A percentile compares a stretch with the other conserved stretches of the same genome.
phyloP scores from a whole-genome alignment of 805 yeast genomes.

The Yamadazyma takamatsuzukensis region DNA sequence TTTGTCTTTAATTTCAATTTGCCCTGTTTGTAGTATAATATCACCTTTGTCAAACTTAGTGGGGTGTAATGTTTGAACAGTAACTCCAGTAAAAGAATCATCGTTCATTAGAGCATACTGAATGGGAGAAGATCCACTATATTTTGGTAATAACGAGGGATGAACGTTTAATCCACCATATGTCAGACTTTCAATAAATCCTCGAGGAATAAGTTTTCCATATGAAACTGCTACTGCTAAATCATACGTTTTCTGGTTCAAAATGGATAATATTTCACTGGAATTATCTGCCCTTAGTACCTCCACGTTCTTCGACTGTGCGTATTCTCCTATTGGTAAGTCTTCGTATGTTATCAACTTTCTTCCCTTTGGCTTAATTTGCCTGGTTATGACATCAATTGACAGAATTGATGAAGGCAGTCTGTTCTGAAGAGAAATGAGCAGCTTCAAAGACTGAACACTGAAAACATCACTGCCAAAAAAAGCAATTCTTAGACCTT shows the following conservation, averaged over 20 bases:
- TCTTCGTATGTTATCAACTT: conserved; percentile 39
- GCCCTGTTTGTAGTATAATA: conserved; percentile 55
- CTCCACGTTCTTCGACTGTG: conserved; percentile 27
- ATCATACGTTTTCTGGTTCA: conserved; percentile 37
- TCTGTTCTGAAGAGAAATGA: conserved; percentile 20
- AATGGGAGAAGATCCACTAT: conserved; percentile 87
- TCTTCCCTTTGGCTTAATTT: conserved; percentile 64
- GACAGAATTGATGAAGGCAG: conserved; percentile 5
- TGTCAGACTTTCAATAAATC: conserved; percentile 44
- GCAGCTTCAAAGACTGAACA: conserved; percentile 44
- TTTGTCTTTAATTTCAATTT: conserved; percentile 32
- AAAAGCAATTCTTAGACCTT: conserved; percentile 42
- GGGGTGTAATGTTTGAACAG: conserved; percentile 89
- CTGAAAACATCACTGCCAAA: conserved; percentile 81
- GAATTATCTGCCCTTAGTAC: conserved; percentile 51
- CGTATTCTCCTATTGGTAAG: conserved; percentile 50
- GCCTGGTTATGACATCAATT: conserved; percentile 62
- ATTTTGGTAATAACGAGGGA: conserved; percentile 80
- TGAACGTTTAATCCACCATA: conserved; percentile 86
- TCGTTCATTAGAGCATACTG: conserved; percentile 71
- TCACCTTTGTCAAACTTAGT: conserved; percentile 78
- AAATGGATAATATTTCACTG: conserved; percentile 29
- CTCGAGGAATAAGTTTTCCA: conserved; percentile 73
- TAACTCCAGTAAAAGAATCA: conserved; percentile 70
- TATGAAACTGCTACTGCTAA: conserved; percentile 89